phyloP scores from a whole-genome alignment of 2,329 filamentous ascomycete species.

The Xylaria arbuscula region DNA sequence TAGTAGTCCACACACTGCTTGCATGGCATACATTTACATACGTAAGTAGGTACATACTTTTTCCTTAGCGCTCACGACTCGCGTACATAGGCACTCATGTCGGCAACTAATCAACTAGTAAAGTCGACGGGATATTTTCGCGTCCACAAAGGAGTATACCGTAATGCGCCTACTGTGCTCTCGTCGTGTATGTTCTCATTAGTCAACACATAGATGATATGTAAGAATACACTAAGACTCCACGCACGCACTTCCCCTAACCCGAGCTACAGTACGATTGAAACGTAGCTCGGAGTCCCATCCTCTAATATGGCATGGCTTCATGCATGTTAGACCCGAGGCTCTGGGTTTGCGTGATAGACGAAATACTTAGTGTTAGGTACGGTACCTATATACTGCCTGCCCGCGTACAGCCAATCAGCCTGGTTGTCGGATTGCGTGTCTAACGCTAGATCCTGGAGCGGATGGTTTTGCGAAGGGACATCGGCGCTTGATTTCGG shows the following conservation, averaged over 20 bases:
- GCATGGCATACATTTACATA: no score
- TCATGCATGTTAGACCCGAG: slow-evolving; percentile 17
- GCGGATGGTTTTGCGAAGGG: no score
- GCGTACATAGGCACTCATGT: neutral
- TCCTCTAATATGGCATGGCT: neutral
- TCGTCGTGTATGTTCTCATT: no score
- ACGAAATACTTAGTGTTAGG: neutral
- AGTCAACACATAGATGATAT: neutral
- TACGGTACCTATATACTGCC: no score
- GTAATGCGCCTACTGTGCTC: neutral
- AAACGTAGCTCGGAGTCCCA: neutral
- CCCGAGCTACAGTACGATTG: neutral
- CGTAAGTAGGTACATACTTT: no score
- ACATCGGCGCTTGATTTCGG: no score
- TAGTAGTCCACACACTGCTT: no score
- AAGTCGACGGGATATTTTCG: neutral
- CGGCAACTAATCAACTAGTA: neutral
- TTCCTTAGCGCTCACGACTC: neutral
- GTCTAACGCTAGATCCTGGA: no score
- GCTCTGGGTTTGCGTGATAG: slow-evolving; percentile 6
- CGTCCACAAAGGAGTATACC: neutral
- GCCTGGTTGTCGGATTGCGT: no score
- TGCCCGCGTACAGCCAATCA: no score
- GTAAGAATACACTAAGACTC: neutral
- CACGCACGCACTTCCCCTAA: neutral